These are phyloP conservation scores for Borovskyia barvae DNA, from an alignment of 208 protist genomes.

Conservation along the genomic window DNA sequence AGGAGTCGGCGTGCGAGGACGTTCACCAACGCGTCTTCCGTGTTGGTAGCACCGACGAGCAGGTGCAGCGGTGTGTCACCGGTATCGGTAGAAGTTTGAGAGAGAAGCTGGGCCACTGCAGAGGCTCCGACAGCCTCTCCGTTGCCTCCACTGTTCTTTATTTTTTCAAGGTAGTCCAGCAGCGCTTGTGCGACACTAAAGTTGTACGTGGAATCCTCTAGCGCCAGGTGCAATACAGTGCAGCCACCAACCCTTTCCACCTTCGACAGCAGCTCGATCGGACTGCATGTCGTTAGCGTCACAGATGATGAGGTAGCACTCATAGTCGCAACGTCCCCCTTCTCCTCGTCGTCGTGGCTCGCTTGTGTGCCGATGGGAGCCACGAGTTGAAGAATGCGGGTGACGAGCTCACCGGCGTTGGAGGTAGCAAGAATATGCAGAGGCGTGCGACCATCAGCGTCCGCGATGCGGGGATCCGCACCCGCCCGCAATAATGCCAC, in stretches of 20 bases:
- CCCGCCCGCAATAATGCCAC: constrained; percentile 36
- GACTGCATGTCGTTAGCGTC: not conserved
- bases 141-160: not conserved
- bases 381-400: constrained; percentile 22
- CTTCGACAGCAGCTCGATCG: constrained; percentile 25
- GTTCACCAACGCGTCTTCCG: constrained; percentile 31
- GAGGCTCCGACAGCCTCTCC: too few species aligned
- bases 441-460: constrained; percentile 48
- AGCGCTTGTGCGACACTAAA: constrained; percentile 28
- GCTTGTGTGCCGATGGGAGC: not conserved
- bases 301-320: too few species aligned
- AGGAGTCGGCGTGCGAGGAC: constrained; percentile 30
- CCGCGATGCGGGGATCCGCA: constrained; percentile 33
- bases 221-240: constrained; percentile 36
- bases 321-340: not conserved
- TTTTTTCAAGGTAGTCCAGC: constrained; percentile 28
- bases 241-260: constrained; percentile 12
- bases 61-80: constrained; percentile 35
- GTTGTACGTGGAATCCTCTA: constrained; percentile 32
- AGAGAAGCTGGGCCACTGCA: constrained; percentile 15
- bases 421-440: constrained; percentile 59
- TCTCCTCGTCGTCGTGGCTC: constrained; percentile 2
- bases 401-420: constrained; percentile 29
- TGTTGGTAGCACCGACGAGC: constrained; percentile 31
- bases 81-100: constrained; percentile 10